Base-by-base conservation (phyloP, 208 protist genomes). In the Leishmania major region DNA sequence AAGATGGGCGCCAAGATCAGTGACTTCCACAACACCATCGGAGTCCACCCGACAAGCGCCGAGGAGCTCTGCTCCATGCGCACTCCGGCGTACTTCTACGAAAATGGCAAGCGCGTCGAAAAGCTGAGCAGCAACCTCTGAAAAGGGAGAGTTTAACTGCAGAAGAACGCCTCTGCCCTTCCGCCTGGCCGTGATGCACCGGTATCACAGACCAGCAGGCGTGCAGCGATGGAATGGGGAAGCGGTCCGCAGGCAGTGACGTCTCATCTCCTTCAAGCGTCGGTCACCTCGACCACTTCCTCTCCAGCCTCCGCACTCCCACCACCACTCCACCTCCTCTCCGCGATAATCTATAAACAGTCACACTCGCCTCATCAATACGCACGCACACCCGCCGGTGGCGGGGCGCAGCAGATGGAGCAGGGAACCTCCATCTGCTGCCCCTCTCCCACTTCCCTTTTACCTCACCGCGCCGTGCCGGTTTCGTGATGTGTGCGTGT, bases 21-120 rank as follows among this genome's bases (percentile, higher is more conserved):
- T 37, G 92, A 99, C 83, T 98, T 99, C 82, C 97, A 99, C 87
- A 91, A 84, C 79, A 97, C 96, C 47, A 98, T 99, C 70, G 98
- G 98, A 80, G 98, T 99, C 45, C 99, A 99, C 84, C 99, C 99
- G 25, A 99, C 98, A 37, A 93, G 87, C 71, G 97, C 98, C 19
- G 98, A 99, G 86, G 96, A 98, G 87, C 91, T 99, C 69, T 96
- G 91, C 77, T 98, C 95, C 11, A 93, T 99, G 91, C 87, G 91
- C 40, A 96, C 91, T 2, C 93, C 95, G 0, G 84, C 93, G 4
- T 95, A 98, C 87, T 96, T 88, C 84, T 96, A 95, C 80, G 88
- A 94, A 51, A 91, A 93, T 37, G 92, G 92, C 5, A 79, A 88
- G 75, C 92, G 91, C 45, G 83, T 89, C 28, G 92, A 98, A 75